A percentile compares a stretch with the other conserved stretches of the same genome.
Evolutionary conservation across 345 rosid species (phyloP).

Genomic region (Syzygium aromaticum): DNA sequence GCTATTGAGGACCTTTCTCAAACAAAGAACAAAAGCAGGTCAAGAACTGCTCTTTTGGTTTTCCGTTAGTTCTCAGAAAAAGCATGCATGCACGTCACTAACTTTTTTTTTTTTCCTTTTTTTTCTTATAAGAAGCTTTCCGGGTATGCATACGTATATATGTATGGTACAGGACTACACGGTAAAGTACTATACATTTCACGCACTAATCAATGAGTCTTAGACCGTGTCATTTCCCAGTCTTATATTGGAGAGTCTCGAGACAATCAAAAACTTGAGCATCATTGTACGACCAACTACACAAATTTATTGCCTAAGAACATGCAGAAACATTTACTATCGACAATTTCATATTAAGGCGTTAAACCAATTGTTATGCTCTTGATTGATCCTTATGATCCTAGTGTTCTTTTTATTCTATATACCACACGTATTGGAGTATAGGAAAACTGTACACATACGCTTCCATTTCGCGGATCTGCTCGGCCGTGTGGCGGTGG

Average conservation of each 20-base stretch:
- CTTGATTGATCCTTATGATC: background rate
- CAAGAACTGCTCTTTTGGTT: background rate
- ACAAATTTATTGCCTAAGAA: background rate
- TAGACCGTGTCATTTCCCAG: background rate
- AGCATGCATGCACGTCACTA: background rate
- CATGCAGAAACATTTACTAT: background rate
- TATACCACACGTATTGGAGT: background rate
- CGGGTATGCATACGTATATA: background rate
- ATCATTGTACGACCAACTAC: background rate
- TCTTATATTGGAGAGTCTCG: background rate
- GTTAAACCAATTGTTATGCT: background rate
- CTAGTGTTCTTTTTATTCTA: background rate
- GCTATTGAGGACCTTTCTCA: background rate
- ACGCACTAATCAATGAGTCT: background rate
- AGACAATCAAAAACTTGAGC: background rate
- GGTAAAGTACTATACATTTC: background rate
- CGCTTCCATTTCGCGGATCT: slow-evolving; percentile 98
- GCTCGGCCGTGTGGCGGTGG: slow-evolving; percentile 93
- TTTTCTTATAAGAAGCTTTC: background rate
- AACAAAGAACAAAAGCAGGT: background rate
- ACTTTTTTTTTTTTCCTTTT: background rate
- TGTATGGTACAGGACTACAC: background rate
- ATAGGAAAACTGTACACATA: slow-evolving; percentile 14
- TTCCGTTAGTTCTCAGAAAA: background rate
- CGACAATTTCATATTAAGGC: background rate